Percentiles rank a stretch among this genome's conserved stretches.
These are phyloP conservation scores for Metschnikowia vanudenii DNA, from an alignment of 805 yeast species.

Conservation along the genomic window DNA sequence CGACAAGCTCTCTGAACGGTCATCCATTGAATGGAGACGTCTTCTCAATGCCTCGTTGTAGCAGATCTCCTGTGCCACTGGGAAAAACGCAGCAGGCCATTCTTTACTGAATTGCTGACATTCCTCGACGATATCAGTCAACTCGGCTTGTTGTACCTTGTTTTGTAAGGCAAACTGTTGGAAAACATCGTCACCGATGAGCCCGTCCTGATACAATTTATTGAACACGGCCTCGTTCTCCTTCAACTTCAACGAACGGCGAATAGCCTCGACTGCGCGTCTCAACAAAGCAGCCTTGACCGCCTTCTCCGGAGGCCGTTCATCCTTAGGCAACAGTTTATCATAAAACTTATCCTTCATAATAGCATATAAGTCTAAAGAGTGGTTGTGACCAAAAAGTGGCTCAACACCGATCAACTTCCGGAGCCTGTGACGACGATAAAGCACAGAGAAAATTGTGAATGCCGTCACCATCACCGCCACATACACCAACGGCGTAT, in stretches of 20 bases:
- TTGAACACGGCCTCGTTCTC: conserved; percentile 72
- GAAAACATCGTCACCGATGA: conserved; percentile 86
- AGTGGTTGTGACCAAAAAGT: conserved; percentile 67
- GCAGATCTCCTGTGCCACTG: conserved; percentile 82
- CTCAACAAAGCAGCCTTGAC: conserved; percentile 58
- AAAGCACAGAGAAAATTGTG: conserved; percentile 63
- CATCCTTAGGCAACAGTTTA: conserved; percentile 36
- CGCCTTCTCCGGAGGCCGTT: conserved; percentile 72
- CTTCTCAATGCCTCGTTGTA: conserved; percentile 89
- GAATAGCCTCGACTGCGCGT: conserved; percentile 79
- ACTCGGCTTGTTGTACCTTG: conserved; percentile 77
- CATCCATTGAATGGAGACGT: conserved; percentile 53
- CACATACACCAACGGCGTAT: conserved; percentile 75
- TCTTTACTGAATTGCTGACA: conserved; percentile 72
- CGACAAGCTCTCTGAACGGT: conserved; percentile 32
- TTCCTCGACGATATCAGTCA: conserved; percentile 71
- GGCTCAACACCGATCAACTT: conserved; percentile 63
- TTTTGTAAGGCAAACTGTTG: conserved; percentile 75
- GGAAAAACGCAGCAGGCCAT: conserved; percentile 77
- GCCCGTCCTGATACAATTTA: conserved; percentile 78
- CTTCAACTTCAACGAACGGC: conserved; percentile 77
- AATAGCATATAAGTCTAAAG: conserved; percentile 61
- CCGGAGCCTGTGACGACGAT: conserved; percentile 55
- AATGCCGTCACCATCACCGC: conserved; percentile 65
- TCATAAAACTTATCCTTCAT: conserved; percentile 49